Conservation (phyloP, 2,329 filamentous ascomycete genomes). For the Fusarium napiforme region DNA sequence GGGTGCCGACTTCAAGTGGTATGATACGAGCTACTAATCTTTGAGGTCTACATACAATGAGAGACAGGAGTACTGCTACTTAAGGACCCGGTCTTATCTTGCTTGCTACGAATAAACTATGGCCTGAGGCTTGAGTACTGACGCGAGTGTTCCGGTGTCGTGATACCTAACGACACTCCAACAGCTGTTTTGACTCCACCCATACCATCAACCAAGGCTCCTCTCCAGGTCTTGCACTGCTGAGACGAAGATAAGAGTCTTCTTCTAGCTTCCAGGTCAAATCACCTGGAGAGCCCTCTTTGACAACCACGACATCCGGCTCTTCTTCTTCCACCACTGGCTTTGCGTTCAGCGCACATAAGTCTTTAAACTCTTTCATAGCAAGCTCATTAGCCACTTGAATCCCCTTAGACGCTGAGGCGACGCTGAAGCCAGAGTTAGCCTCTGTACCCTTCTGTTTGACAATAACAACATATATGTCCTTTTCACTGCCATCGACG, state of each 20-base stretch:
- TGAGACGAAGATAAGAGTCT: background rate
- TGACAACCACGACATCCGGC: background rate
- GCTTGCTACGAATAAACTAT: background rate
- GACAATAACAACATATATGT: background rate
- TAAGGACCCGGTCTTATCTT: too few species aligned
- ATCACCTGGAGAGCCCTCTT: background rate
- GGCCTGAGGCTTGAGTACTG: rapidly evolving
- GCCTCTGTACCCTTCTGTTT: background rate
- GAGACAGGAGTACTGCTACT: too few species aligned
- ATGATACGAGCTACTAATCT: background rate
- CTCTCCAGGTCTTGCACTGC: background rate
- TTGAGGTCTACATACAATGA: background rate
- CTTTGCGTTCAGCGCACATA: background rate
- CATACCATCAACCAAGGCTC: background rate
- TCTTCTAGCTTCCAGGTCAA: background rate
- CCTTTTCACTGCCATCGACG: background rate
- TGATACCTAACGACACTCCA: background rate
- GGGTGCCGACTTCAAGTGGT: background rate
- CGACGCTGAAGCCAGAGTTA: background rate
- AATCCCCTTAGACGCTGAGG: background rate
- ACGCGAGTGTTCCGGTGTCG: rapidly evolving
- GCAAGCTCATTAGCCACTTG: slow-evolving; percentile 2
- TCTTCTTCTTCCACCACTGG: background rate
- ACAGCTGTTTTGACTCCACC: background rate
- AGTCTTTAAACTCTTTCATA: background rate